Evolutionary conservation across 352 stramenopile species (phyloP), one percentile per base, ranked within the genome.

Genomic region (Phytophthora megakarya): DNA sequence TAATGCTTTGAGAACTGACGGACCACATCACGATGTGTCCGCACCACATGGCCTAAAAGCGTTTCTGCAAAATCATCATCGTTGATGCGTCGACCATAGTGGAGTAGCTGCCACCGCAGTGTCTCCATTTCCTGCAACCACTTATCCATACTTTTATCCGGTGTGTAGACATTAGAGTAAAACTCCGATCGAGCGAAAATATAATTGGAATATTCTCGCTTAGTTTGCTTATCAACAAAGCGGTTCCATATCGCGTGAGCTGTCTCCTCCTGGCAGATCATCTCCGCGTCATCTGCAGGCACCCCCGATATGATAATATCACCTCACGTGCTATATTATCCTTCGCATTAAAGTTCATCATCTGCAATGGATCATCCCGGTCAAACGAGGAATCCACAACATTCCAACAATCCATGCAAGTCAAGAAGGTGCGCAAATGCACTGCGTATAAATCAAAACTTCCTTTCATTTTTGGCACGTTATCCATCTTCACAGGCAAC

Each of bases 121-220:
- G 28, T 42, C 28, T 52, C 47, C 57, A 65, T 65, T 8, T 65
- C 46, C 5, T 16, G 21, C 11, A 53, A 8, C 46, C 46, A 65
- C 7, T 9, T 5, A 16, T 59, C 47, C 28, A 65, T 65, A 22
- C 16, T 46, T 30, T 61, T 61, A 8, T 45, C 33, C 3, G 19
- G 43, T 9, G 49, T 50, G 26, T 44, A 61, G 1, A 49, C 22
- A 18, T 58, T 52, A 4, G 30, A 58, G 30, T 65, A 65, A 16
- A 59, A 65, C 21, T 65, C 39, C 21, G 30, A 16, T 28, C 40
- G 32, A 15, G n/a, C 22, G 8, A 57, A 50, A 22, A 64, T 56
- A 42, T 54, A 60, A 37, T 66, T 60, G 3, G 30, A 59, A 26
- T 66, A 66, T 28, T 60, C 58, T 3, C 22, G 30, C 30, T 66